A percentile compares a stretch with the other conserved stretches of the same genome.
Conservation (phyloP, 495 filamentous ascomycete species). For the Geopyxis carbonaria region DNA sequence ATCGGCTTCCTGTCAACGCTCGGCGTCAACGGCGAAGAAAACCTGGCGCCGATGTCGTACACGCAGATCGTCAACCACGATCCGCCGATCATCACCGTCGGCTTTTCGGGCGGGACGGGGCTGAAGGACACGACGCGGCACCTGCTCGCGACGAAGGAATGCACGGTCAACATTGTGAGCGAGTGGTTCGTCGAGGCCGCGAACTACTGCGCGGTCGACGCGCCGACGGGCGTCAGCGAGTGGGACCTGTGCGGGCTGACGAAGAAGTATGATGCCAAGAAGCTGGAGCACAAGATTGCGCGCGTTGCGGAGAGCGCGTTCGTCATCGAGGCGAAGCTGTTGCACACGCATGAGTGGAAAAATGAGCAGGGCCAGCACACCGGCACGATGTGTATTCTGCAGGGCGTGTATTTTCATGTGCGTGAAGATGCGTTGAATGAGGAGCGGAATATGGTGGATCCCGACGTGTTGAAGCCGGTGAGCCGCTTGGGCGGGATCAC, state of each 20-base stretch:
- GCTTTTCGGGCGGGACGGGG: conserved; percentile 42
- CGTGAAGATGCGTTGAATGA: conserved; percentile 76
- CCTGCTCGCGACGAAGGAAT: conserved; percentile 51
- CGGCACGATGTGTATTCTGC: conserved; percentile 56
- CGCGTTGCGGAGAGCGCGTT: conserved; percentile 71
- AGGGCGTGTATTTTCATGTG: conserved; percentile 78
- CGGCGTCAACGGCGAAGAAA: conserved; percentile 34
- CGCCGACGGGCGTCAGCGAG: conserved; percentile 62
- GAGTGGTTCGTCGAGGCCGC: conserved; percentile 79
- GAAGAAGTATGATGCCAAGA: conserved; percentile 48
- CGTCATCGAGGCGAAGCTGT: conserved; percentile 59
- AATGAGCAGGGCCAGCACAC: conserved; percentile 57
- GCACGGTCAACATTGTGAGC: conserved; percentile 71
- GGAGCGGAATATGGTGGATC: conserved; percentile 54
- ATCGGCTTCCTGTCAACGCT: conserved; percentile 39
- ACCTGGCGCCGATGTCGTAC: conserved; percentile 80
- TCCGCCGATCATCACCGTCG: conserved; percentile 74
- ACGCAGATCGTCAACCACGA: conserved; percentile 72
- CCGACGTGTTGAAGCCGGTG: conserved; percentile 54
- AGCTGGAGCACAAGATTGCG: conserved; percentile 47
- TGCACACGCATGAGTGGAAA: conserved; percentile 30
- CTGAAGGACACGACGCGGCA: conserved; percentile 67
- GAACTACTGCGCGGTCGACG: conserved; percentile 59
- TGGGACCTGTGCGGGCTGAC: conserved; percentile 68
- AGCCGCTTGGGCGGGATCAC: conserved; percentile 69